A percentile compares a stretch with the other conserved stretches of the same genome.
phyloP scores from a whole-genome alignment of 495 filamentous ascomycete genomes.

The Trichoderma asperelloides region DNA sequence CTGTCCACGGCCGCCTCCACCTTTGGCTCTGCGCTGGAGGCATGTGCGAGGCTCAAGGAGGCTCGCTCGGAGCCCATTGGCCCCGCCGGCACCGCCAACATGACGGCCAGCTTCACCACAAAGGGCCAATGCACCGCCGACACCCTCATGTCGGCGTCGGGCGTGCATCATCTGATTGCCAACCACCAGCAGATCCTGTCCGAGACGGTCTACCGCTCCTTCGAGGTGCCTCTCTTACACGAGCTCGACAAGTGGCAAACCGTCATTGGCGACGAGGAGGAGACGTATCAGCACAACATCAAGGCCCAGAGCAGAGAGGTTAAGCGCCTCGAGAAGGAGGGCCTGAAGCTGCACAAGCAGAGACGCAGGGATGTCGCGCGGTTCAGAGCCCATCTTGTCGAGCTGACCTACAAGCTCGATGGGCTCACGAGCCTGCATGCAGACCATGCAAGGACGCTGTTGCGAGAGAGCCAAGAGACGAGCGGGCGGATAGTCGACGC shows the following conservation, averaged over 20 bases:
- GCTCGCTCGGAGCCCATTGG: constrained; percentile 41
- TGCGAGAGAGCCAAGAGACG: constrained; percentile 51
- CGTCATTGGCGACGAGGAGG: constrained; percentile 50
- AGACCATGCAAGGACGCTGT: constrained; percentile 44
- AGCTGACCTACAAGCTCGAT: constrained; percentile 50
- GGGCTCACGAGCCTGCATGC: constrained; percentile 49
- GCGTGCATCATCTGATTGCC: constrained; percentile 55
- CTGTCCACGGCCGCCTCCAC: constrained; percentile 49
- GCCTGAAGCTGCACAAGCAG: constrained; percentile 47
- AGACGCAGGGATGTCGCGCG: constrained; percentile 41
- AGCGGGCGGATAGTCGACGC: constrained; percentile 48
- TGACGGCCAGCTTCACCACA: constrained; percentile 40
- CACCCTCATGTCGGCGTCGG: constrained; percentile 45
- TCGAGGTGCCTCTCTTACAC: constrained; percentile 56
- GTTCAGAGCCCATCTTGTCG: constrained; percentile 47
- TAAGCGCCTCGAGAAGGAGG: constrained; percentile 49
- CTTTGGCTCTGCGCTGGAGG: constrained; percentile 53
- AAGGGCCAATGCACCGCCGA: constrained; percentile 51
- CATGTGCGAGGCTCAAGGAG: constrained; percentile 55
- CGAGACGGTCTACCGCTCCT: constrained; percentile 54
- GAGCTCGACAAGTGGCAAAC: constrained; percentile 53
- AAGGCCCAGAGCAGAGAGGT: constrained; percentile 45
- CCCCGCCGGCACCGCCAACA: constrained; percentile 20
- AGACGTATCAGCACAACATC: constrained; percentile 43
- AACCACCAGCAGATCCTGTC: constrained; percentile 57